These are phyloP conservation scores for Acacia concinna DNA, from an alignment of 331 rosid genomes.

Conservation along the genomic window DNA sequence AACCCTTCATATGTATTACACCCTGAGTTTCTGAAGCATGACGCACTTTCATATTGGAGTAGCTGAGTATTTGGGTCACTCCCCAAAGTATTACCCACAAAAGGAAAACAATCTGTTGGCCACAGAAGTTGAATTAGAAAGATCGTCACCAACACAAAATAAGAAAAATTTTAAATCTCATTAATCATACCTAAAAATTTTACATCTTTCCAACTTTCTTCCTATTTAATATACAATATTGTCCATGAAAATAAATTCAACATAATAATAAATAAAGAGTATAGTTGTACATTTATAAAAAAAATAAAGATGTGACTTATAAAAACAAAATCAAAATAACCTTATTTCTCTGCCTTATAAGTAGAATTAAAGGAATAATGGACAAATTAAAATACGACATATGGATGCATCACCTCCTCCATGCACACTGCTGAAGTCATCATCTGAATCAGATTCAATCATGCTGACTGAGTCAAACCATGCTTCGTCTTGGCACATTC, in stretches of 20 bases:
- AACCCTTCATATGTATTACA: constrained; percentile 57
- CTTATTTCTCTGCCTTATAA: no score
- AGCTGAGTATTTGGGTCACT: constrained; percentile 53
- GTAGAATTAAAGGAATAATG: no score
- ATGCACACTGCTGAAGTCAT: constrained; percentile 83
- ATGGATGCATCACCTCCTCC: constrained; percentile 70
- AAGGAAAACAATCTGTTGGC: constrained; percentile 66
- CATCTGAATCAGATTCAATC: constrained; percentile 84
- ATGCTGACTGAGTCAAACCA: constrained; percentile 90
- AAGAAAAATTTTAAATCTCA: no score
- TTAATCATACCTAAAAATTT: no score
- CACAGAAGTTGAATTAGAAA: constrained; percentile 26
- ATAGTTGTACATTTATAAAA: no score
- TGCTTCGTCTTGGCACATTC: constrained; percentile 70
- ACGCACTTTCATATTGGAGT: constrained; percentile 70
- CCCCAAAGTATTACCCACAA: constrained; percentile 50
- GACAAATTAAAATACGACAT: constrained; percentile 8
- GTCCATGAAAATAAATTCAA: no score
- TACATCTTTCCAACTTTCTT: no score
- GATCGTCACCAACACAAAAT: neutral
- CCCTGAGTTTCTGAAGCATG: constrained; percentile 65
- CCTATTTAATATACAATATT: no score
- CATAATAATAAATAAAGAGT: no score
- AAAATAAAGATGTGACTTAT: no score
- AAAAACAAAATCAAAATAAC: no score